Conservation (phyloP, 495 filamentous ascomycete species). For the Trichoderma erinaceum region DNA sequence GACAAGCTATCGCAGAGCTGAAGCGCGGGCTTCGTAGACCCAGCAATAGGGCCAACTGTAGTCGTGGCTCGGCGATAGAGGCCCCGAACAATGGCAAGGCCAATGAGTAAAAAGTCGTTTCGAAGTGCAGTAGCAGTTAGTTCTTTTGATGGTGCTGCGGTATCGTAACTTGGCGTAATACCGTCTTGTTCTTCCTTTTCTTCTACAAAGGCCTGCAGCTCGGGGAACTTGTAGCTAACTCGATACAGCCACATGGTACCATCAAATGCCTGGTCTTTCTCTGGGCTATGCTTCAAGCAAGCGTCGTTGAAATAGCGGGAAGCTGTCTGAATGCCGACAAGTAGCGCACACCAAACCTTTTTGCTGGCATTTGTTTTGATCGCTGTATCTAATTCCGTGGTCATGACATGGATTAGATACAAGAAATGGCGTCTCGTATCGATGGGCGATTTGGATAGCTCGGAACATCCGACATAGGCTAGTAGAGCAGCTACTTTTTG, state of each 20-base stretch:
- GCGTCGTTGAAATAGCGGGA: conserved; percentile 13
- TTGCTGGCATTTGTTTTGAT: not conserved
- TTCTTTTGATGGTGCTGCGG: not conserved
- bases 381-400: not conserved
- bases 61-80: conserved; percentile 13
- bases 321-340: not conserved
- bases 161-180: not conserved
- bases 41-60: not conserved
- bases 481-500: conserved; percentile 3
- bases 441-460: not conserved
- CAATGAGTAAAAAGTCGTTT: conserved; percentile 15
- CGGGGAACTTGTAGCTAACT: not conserved
- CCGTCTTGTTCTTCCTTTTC: not conserved
- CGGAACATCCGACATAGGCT: conserved; percentile 13
- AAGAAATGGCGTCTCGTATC: not conserved
- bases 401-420: not conserved
- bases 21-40: not conserved
- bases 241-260: not conserved
- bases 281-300: conserved; percentile 8
- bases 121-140: not conserved
- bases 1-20: conserved; percentile 4
- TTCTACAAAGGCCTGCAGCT: not conserved
- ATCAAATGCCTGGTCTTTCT: not conserved
- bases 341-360: conserved; percentile 13
- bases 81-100: not conserved